These are phyloP conservation scores for Fusarium solani-melongenae DNA, from an alignment of 2,329 filamentous ascomycete species.

Conservation along the genomic window DNA sequence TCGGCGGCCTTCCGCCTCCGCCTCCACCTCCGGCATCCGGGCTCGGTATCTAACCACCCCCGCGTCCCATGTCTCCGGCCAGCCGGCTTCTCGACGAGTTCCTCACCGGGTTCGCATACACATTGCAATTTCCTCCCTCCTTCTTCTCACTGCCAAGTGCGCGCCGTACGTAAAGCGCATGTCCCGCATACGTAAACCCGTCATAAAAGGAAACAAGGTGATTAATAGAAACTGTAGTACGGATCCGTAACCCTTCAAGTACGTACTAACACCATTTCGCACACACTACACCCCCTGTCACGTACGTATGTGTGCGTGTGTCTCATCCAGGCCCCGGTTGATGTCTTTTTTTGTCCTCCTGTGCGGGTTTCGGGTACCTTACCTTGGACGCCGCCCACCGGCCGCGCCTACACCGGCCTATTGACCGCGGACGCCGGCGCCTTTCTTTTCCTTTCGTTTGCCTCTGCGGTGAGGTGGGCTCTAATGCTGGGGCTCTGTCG, in stretches of 20 bases:
- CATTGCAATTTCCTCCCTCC: not conserved
- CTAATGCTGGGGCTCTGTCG: not conserved
- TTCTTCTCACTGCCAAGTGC: not conserved
- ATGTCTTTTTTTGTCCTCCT: constrained; percentile 9
- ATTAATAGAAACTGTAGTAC: not conserved
- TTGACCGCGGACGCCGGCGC: constrained; percentile 10
- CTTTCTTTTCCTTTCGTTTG: not conserved
- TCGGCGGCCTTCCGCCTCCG: constrained; percentile 29
- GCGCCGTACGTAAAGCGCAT: not conserved
- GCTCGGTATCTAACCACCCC: constrained; percentile 23
- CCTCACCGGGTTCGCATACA: not conserved
- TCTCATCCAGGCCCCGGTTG: not conserved
- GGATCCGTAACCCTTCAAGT: not conserved
- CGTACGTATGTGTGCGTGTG: not conserved
- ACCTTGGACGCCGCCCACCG: constrained; percentile 35
- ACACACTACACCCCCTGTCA: not conserved
- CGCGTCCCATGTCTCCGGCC: constrained; percentile 27
- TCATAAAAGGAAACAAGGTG: not conserved
- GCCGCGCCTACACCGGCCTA: constrained; percentile 25
- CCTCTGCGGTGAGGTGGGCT: not conserved
- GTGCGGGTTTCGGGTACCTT: constrained; percentile 38
- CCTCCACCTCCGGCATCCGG: constrained; percentile 33
- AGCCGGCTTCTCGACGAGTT: constrained; percentile 21
- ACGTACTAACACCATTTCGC: not conserved
- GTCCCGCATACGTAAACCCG: not conserved